phyloP scores from a whole-genome alignment of 768 basidiomycete genomes.

The Sporobolomyces pararoseus region DNA sequence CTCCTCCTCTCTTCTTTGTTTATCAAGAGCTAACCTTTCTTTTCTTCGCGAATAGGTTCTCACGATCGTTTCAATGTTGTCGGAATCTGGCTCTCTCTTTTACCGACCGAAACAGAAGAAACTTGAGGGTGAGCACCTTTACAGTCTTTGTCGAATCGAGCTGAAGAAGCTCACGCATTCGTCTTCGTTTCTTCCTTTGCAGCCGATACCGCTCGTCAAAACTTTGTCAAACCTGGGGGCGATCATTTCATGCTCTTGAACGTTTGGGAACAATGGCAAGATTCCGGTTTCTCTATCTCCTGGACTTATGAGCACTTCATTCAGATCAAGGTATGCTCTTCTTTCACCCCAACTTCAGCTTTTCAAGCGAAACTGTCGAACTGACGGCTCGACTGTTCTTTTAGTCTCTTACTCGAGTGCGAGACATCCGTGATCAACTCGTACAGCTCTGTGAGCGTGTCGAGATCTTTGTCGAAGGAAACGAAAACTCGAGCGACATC shows the following conservation, averaged over 20 bases:
- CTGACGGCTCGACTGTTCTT: background rate
- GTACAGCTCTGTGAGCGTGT: conserved; percentile 94
- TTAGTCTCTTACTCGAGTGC: conserved; percentile 80
- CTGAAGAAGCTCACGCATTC: background rate
- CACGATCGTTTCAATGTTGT: conserved; percentile 95
- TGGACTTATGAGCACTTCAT: conserved; percentile 77
- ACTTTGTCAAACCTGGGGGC: conserved; percentile 90
- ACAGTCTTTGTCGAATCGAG: background rate
- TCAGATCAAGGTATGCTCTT: conserved; percentile 34
- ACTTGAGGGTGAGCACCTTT: conserved; percentile 39
- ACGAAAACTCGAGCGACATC: conserved; percentile 89
- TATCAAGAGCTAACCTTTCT: too few species aligned
- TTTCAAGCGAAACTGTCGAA: too few species aligned
- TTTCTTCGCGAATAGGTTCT: conserved; percentile 61
- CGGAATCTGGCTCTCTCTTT: conserved; percentile 88
- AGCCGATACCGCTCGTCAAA: conserved; percentile 95
- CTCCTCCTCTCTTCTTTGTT: background rate
- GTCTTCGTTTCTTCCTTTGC: conserved; percentile 55
- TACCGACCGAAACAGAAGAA: conserved; percentile 99
- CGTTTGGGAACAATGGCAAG: conserved; percentile 99
- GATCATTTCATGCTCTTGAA: conserved; percentile 97
- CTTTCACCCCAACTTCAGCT: too few species aligned
- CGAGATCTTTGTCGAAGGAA: conserved; percentile 79
- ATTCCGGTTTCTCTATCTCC: conserved; percentile 93
- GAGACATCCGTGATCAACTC: conserved; percentile 88